Conservation (phyloP, 306 rosid species). For the Cicer pinnatifidum region DNA sequence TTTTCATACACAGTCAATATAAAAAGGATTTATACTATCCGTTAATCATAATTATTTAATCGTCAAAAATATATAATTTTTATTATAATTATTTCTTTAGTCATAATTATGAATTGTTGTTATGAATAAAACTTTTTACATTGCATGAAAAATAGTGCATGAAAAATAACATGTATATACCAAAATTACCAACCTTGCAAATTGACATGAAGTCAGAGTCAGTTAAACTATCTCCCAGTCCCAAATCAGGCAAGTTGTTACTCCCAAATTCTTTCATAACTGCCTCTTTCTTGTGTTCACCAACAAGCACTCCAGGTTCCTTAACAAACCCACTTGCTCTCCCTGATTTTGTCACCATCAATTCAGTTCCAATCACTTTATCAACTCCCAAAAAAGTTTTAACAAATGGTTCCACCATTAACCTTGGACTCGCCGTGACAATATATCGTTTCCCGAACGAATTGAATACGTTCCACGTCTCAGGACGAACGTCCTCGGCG, state of each 20-base stretch:
- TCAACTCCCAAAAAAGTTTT: constrained; percentile 71
- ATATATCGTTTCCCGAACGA: constrained; percentile 74
- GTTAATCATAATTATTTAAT: no score
- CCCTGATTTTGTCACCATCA: constrained; percentile 60
- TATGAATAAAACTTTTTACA: no score
- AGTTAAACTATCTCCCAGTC: constrained; percentile 77
- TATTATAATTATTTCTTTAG: no score
- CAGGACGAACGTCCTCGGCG: constrained; percentile 83
- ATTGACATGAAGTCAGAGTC: constrained; percentile 88
- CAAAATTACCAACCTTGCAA: constrained; percentile 70
- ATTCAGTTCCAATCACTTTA: constrained; percentile 83
- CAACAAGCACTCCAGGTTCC: constrained; percentile 75
- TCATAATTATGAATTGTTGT: no score
- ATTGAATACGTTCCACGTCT: constrained; percentile 78
- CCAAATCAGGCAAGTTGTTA: constrained; percentile 68
- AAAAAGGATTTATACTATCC: no score
- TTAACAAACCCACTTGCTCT: constrained; percentile 73
- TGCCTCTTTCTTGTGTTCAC: constrained; percentile 66
- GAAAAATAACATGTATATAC: no score
- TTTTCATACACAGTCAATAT: no score
- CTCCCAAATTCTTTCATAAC: constrained; percentile 64
- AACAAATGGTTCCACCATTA: constrained; percentile 83
- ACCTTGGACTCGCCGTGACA: constrained; percentile 72
- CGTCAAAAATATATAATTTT: no score
- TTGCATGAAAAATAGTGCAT: no score